These are phyloP conservation scores for Kwoniella europaea DNA, from an alignment of 768 basidiomycete genomes.

Conservation along the genomic window DNA sequence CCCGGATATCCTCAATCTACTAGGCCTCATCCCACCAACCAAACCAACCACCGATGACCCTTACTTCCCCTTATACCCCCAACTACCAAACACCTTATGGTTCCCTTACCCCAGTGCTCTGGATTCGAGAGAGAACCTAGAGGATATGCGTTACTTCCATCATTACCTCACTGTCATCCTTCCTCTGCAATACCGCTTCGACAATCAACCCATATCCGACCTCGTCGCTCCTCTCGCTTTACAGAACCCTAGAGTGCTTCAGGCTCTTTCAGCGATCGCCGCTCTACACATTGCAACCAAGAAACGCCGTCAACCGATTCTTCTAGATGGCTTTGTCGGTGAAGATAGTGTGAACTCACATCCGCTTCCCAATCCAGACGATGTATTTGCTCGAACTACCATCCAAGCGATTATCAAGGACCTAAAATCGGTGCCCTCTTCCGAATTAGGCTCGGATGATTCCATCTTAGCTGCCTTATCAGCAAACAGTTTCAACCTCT, in stretches of 20 bases:
- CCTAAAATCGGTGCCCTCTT: not conserved
- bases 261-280: slow-evolving; percentile 17
- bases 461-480: slow-evolving; percentile 7
- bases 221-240: slow-evolving; percentile 32
- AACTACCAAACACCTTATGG: slow-evolving; percentile 11
- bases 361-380: slow-evolving; percentile 12
- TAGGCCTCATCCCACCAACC: not conserved
- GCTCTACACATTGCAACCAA: slow-evolving; percentile 25
- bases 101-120: slow-evolving; percentile 9
- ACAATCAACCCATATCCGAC: slow-evolving; percentile 13
- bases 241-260: slow-evolving; percentile 11
- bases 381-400: slow-evolving; percentile 11
- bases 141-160: slow-evolving; percentile 28
- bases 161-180: slow-evolving; percentile 32
- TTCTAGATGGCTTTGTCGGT: not conserved
- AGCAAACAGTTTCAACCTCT: slow-evolving; percentile 11
- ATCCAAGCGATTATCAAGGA: slow-evolving; percentile 13
- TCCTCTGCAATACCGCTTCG: slow-evolving; percentile 26
- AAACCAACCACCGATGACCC: not conserved
- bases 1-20: slow-evolving; percentile 6
- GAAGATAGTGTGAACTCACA: not conserved
- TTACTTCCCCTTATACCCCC: slow-evolving; percentile 1
- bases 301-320: not conserved
- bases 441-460: not conserved
- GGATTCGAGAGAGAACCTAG: not conserved